Evolutionary conservation across 257 asterid species (phyloP), one percentile per base, ranked within the genome.

Genomic region (Cinchona pubescens): DNA sequence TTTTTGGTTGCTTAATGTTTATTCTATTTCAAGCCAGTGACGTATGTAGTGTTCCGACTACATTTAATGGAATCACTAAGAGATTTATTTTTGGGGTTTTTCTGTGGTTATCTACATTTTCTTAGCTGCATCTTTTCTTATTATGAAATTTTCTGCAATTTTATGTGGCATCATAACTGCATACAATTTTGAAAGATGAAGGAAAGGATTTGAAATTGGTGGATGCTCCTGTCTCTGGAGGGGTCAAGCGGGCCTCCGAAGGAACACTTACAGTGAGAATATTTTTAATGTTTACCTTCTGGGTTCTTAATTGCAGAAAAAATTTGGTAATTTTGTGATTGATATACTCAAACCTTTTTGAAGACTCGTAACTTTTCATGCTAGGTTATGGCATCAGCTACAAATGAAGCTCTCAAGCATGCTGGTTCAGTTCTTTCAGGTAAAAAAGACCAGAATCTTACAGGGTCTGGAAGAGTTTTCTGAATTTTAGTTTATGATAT

Each of bases 191-290:
- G 4, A 7, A 86, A 94, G 99, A 78, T 82, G 97, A 92, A 80
- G 82, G 85, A 55, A 94, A 83, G 85, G 86, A 89, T 73, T 78
- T 94, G 85, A 90, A 89, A 83, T 87, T 94, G 87, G 91, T 92
- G 78, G 99, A 94, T 87, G 95, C 99, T 88, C 99, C 99, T 43
- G 99, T 94, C 80, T 94, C 99, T 63, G 99, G 99, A 84, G 99
- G 99, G 68, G 99, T 94, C 79, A 92, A 87, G 86, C 84, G 93
- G 76, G 97, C 99, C 74, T 82, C 97, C 55, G 73, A 86, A 73
- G 99, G 99, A 82, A 89, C 97, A 65, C 97, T 94, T 80, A 90
- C 97, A 80, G 99, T 94, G 86, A 71, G 97, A 67, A 58, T 37
- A 49, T 81, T 69, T 49, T 69, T 49, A 73, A 76, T 56, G 21